phyloP scores from a whole-genome alignment of 192 early-diverging fungal genomes.

The Allomyces arbusculus region DNA sequence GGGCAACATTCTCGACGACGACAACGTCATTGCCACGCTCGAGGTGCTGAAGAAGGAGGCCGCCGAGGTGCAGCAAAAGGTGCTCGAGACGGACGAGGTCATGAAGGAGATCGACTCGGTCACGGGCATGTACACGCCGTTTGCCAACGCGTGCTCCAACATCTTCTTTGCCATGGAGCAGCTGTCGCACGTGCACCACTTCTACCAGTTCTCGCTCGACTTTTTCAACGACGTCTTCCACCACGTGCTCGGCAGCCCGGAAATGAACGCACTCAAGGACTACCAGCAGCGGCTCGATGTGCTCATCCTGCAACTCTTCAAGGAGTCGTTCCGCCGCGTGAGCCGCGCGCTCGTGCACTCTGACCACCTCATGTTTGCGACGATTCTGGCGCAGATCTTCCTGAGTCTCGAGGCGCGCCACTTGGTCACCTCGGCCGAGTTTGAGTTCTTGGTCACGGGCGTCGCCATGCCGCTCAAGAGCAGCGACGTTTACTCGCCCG shows the following conservation, averaged over 20 bases:
- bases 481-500: constrained; percentile 10
- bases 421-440: constrained; percentile 25
- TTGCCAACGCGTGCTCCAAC: constrained; percentile 75
- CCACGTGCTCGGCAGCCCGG: constrained; percentile 51
- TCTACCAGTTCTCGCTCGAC: constrained; percentile 96
- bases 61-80: constrained; percentile 76
- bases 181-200: constrained; percentile 64
- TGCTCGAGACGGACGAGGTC: constrained; percentile 79
- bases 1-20: constrained; percentile 95
- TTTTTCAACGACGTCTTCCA: constrained; percentile 90
- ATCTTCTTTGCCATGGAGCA: constrained; percentile 98
- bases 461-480: constrained; percentile 5
- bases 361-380: constrained; percentile 71
- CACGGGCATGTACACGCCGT: constrained; percentile 66
- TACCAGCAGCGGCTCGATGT: constrained; percentile 45
- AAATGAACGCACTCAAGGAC: constrained; percentile 42
- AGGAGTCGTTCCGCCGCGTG: constrained; percentile 53
- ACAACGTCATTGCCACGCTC: constrained; percentile 76
- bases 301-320: constrained; percentile 65
- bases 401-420: background rate
- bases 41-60: constrained; percentile 95
- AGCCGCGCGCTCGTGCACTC: constrained; percentile 74
- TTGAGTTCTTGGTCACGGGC: constrained; percentile 46
- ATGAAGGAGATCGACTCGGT: constrained; percentile 93
- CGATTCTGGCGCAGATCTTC: constrained; percentile 63